These are phyloP conservation scores for Herpetospermum pedunculosum DNA, from an alignment of 306 rosid genomes.

Conservation along the genomic window DNA sequence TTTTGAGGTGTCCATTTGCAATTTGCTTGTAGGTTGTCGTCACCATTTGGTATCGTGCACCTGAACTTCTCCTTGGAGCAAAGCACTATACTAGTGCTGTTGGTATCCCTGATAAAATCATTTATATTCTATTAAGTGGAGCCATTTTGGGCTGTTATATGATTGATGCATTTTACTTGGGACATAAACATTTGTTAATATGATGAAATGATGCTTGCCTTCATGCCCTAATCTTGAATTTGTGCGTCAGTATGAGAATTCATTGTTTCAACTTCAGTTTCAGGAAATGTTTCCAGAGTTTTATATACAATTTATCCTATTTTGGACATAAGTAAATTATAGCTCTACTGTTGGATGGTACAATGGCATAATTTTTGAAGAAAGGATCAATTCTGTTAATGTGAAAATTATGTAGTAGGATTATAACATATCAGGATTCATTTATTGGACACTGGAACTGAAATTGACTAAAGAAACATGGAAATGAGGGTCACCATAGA, in stretches of 20 bases:
- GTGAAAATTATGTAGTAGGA: background rate
- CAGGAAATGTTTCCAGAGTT: background rate
- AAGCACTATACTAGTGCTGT: constrained; percentile 99
- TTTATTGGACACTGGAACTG: background rate
- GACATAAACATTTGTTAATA: background rate
- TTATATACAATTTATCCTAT: background rate
- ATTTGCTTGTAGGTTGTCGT: constrained; percentile 73
- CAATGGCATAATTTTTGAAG: background rate
- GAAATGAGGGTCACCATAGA: background rate
- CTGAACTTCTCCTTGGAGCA: constrained; percentile 98
- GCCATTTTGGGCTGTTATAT: background rate
- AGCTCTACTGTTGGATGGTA: background rate
- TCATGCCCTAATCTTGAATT: background rate
- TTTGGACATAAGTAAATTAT: background rate
- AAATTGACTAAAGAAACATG: background rate
- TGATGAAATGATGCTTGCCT: background rate
- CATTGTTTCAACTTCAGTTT: background rate
- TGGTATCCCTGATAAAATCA: constrained; percentile 46
- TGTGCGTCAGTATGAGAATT: background rate
- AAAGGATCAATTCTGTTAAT: background rate
- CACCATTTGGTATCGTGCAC: constrained; percentile 99
- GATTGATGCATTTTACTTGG: background rate
- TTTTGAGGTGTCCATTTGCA: background rate
- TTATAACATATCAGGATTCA: background rate
- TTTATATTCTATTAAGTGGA: background rate